A percentile compares a stretch with the other conserved stretches of the same genome.
Evolutionary conservation across 2,329 filamentous ascomycete species (phyloP).

Genomic region (Aspergillus sojae): DNA sequence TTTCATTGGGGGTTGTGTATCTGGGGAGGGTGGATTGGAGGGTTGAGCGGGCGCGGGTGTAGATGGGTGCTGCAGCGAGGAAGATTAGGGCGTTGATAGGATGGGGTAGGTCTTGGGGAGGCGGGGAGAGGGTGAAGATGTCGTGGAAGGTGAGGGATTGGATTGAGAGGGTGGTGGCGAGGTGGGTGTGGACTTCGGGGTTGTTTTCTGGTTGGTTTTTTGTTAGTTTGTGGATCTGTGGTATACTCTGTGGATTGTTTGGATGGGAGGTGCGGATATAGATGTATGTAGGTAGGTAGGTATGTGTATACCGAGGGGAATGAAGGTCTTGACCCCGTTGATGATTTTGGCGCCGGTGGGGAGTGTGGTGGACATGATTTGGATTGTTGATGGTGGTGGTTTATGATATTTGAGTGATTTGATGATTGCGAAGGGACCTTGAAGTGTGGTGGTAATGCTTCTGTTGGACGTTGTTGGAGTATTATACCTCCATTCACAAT

Average conservation of each 20-base stretch:
- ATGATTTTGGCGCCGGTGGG: constrained; percentile 23
- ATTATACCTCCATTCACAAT: not conserved
- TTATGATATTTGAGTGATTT: not conserved
- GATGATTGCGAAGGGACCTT: not conserved
- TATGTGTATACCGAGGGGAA: constrained; percentile 31
- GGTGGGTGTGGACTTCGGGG: constrained; percentile 55
- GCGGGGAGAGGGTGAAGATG: constrained; percentile 55
- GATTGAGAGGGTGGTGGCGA: constrained; percentile 54
- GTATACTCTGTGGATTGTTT: not conserved
- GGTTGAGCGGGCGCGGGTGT: constrained; percentile 42
- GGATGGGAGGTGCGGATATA: not conserved
- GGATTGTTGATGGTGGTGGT: not conserved
- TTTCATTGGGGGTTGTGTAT: constrained; percentile 51
- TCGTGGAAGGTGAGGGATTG: constrained; percentile 55
- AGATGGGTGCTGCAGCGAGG: constrained; percentile 52
- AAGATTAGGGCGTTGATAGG: constrained; percentile 59
- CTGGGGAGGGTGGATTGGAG: constrained; percentile 44
- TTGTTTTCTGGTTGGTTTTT: constrained; percentile 53
- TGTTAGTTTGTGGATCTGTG: not conserved
- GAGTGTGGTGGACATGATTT: constrained; percentile 7
- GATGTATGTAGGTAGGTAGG: not conserved
- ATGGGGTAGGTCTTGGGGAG: constrained; percentile 45
- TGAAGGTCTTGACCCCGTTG: constrained; percentile 36
- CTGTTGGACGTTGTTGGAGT: not conserved
- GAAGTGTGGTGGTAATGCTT: not conserved